Evolutionary conservation across 192 early-diverging fungal genomes (phyloP).

Genomic region (Cetraspora pellucida): DNA sequence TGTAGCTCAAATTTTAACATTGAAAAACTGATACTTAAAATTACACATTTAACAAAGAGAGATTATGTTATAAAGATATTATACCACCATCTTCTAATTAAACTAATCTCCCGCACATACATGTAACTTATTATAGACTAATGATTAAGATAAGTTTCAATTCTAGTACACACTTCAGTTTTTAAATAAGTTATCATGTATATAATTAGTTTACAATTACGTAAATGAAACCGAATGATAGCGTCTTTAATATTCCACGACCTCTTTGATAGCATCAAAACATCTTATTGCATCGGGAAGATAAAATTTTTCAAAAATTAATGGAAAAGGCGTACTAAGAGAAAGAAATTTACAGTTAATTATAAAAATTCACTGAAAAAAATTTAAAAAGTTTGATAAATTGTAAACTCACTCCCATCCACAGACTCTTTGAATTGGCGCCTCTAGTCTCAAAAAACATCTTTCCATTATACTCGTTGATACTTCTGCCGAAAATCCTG

Average conservation of each 20-base stretch:
- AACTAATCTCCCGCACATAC: too few relatives aligned
- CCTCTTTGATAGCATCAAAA: conserved; percentile 85
- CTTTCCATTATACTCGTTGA: conserved; percentile 85
- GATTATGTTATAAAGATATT: too few relatives aligned
- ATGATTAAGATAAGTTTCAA: too few relatives aligned
- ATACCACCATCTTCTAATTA: too few relatives aligned
- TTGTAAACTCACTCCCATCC: conserved; percentile 64
- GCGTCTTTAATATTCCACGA: conserved; percentile 65
- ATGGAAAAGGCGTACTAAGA: conserved; percentile 80
- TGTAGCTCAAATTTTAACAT: too few relatives aligned
- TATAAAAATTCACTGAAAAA: neutral
- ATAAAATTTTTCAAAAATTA: conserved; percentile 93
- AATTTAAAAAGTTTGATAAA: neutral
- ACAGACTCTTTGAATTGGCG: conserved; percentile 88
- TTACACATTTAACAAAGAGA: too few relatives aligned
- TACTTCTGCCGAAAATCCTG: conserved; percentile 91
- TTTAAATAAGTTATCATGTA: too few relatives aligned
- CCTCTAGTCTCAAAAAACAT: conserved; percentile 89
- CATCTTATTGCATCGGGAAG: conserved; percentile 83
- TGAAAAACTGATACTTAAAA: too few relatives aligned
- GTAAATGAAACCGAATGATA: too few relatives aligned
- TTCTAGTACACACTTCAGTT: too few relatives aligned
- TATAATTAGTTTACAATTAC: too few relatives aligned
- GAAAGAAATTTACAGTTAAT: conserved; percentile 12
- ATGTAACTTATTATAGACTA: too few relatives aligned